Evolutionary conservation across 345 rosid species (phyloP), one percentile per base, ranked within the genome.

Genomic region (Lepidium sativum): DNA sequence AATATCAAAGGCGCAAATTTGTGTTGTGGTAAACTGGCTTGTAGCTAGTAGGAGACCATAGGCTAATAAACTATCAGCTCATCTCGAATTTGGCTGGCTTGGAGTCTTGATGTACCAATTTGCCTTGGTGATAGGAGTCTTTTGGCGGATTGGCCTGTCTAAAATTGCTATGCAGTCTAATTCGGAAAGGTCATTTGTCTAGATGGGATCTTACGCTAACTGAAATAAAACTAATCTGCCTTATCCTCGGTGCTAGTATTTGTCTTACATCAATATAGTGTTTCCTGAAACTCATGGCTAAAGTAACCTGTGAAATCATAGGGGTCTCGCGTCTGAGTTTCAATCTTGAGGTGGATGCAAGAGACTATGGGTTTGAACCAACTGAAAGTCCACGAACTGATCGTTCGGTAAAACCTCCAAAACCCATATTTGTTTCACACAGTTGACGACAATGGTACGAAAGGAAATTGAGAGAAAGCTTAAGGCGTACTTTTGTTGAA

Each of bases 311-410:
- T 70, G 50, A 17, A 56, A 49, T 66, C 29, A 71, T 82, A 92
- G 92, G 95, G 55, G 87, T 87, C 29, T 92, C 94, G 6, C 78
- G 88, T 23, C 75, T 81, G 76, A 92, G 80, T 80, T 90, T 94
- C 78, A 83, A 70, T 75, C 79, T 90, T 9, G 96, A 84, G 81
- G 86, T 90, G 67, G 86, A 92, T 72, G 97, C 97, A 3, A 75
- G 77, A 77, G 82, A 86, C 74, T 86, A 86, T 55, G 95, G 96
- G 45, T 87, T 92, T 81, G 88, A 87, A 69, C 88, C 98, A 44
- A 79, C 86, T 4, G 91, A 92, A 64, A 82, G 92, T 23, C 98
- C 97, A 43, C 83, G 97, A 81, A 86, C 90, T 54, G 96, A 89
- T 75, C 84, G 96, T 84, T 92, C 97, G 73, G 97, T 92, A 81